Evolutionary conservation across 192 early-diverging fungal species (phyloP).

Genomic region (Haplosporangium gracile): DNA sequence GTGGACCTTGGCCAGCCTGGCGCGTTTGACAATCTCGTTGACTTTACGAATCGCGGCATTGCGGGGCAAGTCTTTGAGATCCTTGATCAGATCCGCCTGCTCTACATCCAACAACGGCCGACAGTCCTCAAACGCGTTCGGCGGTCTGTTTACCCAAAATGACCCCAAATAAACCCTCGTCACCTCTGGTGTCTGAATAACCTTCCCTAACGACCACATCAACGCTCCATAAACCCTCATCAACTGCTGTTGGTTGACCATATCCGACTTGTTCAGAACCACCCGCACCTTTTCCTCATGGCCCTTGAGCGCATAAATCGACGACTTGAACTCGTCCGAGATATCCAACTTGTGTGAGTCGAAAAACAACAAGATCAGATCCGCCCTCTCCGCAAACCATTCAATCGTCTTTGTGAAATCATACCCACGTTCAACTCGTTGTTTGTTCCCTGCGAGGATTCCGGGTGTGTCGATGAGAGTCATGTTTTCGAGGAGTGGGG

Average conservation of each 20-base stretch:
- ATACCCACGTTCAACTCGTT: slow-evolving; percentile 83
- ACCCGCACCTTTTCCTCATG: slow-evolving; percentile 91
- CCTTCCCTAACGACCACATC: slow-evolving; percentile 94
- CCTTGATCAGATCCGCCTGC: slow-evolving; percentile 81
- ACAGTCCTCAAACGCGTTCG: slow-evolving; percentile 79
- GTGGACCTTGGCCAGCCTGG: slow-evolving; percentile 84
- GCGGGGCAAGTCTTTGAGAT: slow-evolving; percentile 79
- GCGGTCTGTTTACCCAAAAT: slow-evolving; percentile 83
- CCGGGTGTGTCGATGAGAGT: slow-evolving; percentile 94
- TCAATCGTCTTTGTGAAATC: slow-evolving; percentile 85
- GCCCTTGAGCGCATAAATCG: slow-evolving; percentile 81
- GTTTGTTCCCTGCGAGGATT: slow-evolving; percentile 89
- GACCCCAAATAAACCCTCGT: slow-evolving; percentile 87
- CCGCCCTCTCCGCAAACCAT: slow-evolving; percentile 90
- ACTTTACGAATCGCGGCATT: slow-evolving; percentile 88
- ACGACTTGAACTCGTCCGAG: slow-evolving; percentile 88
- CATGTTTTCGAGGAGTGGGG: slow-evolving; percentile 83
- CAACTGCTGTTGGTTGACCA: slow-evolving; percentile 87
- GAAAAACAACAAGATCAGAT: slow-evolving; percentile 88
- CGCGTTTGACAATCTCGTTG: slow-evolving; percentile 93
- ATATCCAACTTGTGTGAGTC: slow-evolving; percentile 94
- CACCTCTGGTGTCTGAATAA: slow-evolving; percentile 90
- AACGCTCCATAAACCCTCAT: slow-evolving; percentile 93
- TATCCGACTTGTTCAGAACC: slow-evolving; percentile 91
- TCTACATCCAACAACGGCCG: slow-evolving; percentile 77